A percentile compares a stretch with the other conserved stretches of the same genome.
Conservation (phyloP, 768 basidiomycete species). For the Galerina sulciceps region DNA sequence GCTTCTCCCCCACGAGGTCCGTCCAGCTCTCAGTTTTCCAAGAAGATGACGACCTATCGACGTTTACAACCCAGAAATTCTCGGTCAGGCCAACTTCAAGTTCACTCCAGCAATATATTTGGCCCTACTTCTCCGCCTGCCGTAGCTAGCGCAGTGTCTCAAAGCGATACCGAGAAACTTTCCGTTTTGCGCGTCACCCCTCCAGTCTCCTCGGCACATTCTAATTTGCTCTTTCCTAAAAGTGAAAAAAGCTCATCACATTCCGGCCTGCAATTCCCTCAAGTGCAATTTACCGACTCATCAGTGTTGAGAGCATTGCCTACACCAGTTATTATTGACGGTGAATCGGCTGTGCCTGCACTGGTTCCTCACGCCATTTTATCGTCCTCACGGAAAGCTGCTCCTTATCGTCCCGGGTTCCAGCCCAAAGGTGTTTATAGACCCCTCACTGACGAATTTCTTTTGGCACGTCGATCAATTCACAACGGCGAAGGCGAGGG, state of each 20-base stretch:
- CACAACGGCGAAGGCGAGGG: conserved; percentile 41
- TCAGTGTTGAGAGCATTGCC: not conserved
- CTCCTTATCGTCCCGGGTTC: conserved; percentile 89
- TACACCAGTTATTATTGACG: not conserved
- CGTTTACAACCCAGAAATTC: conserved; percentile 40
- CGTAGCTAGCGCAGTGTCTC: not conserved
- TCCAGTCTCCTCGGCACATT: not conserved
- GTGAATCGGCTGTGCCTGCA: not conserved
- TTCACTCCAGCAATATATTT: conserved; percentile 29
- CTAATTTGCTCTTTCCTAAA: not conserved
- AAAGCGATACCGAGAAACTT: not conserved
- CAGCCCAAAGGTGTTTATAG: conserved; percentile 88
- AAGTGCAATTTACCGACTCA: not conserved
- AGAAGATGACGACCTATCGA: conserved; percentile 55
- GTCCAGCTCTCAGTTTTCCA: conserved; percentile 16
- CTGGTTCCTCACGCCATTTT: not conserved
- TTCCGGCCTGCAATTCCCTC: not conserved
- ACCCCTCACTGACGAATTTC: conserved; percentile 83
- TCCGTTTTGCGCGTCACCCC: not conserved
- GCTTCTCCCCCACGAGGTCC: not conserved
- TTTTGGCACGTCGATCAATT: conserved; percentile 45
- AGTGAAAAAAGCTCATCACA: not conserved
- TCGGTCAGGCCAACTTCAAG: conserved; percentile 15
- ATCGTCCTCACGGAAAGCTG: conserved; percentile 26
- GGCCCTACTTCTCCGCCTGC: conserved; percentile 25